These are phyloP conservation scores for Blastosporella zonata DNA, from an alignment of 1,284 basidiomycete genomes.

Conservation along the genomic window DNA sequence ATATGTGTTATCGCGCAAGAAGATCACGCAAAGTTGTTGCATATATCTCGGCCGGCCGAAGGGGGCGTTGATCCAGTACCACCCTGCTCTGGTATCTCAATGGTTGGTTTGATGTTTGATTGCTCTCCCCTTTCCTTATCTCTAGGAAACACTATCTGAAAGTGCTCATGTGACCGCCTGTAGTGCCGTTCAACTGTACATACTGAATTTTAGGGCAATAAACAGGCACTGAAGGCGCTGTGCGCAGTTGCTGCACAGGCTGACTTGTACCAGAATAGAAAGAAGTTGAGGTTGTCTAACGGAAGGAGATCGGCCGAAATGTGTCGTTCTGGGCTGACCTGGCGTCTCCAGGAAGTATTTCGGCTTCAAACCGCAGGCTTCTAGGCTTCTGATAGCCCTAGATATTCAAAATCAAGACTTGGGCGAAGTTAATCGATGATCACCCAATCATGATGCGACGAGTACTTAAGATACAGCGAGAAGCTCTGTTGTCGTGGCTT, in stretches of 20 bases:
- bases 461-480: not conserved
- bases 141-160: not conserved
- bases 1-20: not conserved
- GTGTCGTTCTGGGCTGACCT: not conserved
- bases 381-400: too few relatives aligned
- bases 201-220: not conserved
- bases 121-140: conserved; percentile 12
- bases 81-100: not conserved
- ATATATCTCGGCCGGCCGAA: not conserved
- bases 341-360: not conserved
- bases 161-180: conserved; percentile 6
- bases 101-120: conserved; percentile 5
- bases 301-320: not conserved
- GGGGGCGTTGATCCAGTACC: not conserved
- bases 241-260: too few relatives aligned
- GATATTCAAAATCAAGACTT: conserved; percentile 1
- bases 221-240: not conserved
- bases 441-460: too few relatives aligned
- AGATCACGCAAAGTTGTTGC: not conserved
- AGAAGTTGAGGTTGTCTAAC: too few relatives aligned
- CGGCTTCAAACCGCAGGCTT: too few relatives aligned
- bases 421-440: not conserved
- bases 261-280: too few relatives aligned
- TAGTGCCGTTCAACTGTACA: not conserved
- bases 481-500: not conserved